These are phyloP conservation scores for Vitellaria paradoxa DNA, from an alignment of 179 eudicot species.

Conservation along the genomic window DNA sequence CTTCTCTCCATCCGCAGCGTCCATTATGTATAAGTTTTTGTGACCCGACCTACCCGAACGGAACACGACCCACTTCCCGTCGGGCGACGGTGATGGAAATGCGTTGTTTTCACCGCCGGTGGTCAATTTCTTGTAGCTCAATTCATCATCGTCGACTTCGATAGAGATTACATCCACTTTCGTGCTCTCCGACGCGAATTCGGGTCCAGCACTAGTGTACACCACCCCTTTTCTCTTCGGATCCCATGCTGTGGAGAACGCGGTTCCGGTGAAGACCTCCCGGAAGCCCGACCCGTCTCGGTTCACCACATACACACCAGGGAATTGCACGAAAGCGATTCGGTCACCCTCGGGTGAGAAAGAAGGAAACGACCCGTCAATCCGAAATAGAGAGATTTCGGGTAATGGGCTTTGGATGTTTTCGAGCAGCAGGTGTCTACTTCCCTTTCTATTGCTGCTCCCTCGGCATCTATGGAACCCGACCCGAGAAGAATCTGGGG, in stretches of 20 bases:
- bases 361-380: slow-evolving; percentile 80
- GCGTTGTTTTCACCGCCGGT: slow-evolving; percentile 76
- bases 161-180: slow-evolving; percentile 63
- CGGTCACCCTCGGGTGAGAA: slow-evolving; percentile 70
- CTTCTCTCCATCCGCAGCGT: slow-evolving; percentile 62
- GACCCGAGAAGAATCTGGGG: slow-evolving; percentile 47
- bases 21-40: slow-evolving; percentile 83
- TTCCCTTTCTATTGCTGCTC: slow-evolving; percentile 18
- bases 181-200: slow-evolving; percentile 53
- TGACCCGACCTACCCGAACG: slow-evolving; percentile 78
- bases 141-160: slow-evolving; percentile 42
- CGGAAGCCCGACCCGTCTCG: slow-evolving; percentile 59
- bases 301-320: slow-evolving; percentile 57
- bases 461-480: slow-evolving; percentile 88
- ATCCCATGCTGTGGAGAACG: slow-evolving; percentile 73
- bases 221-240: slow-evolving; percentile 65
- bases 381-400: slow-evolving; percentile 50
- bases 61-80: slow-evolving; percentile 77
- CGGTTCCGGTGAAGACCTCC: slow-evolving; percentile 30
- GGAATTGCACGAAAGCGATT: slow-evolving; percentile 49
- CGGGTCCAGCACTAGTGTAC: slow-evolving; percentile 69
- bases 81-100: slow-evolving; percentile 82
- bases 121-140: slow-evolving; percentile 39
- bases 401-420: slow-evolving; percentile 41
- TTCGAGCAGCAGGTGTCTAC: slow-evolving; percentile 48